Conservation (phyloP, 495 filamentous ascomycete species). For the Lophium mytilinum region DNA sequence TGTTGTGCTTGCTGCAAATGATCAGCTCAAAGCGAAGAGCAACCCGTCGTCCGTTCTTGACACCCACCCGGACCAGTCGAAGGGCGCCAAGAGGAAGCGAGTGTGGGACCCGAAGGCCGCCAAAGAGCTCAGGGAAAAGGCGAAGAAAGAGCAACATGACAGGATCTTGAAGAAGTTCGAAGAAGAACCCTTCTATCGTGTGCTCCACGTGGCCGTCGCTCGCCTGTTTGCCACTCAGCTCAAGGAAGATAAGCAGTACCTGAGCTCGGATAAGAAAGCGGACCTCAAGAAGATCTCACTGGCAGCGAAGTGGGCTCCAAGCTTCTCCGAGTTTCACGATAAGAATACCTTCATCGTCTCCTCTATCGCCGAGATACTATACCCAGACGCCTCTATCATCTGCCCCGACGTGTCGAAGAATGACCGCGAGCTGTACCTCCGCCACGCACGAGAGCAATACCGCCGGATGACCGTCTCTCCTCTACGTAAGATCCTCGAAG, state of each 20-base stretch:
- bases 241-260: constrained; percentile 31
- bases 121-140: constrained; percentile 23
- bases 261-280: constrained; percentile 27
- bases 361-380: constrained; percentile 42
- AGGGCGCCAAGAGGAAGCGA: constrained; percentile 19
- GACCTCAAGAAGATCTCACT: constrained; percentile 36
- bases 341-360: constrained; percentile 41
- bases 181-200: constrained; percentile 33
- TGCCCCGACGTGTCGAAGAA: constrained; percentile 12
- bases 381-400: constrained; percentile 23
- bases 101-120: constrained; percentile 13
- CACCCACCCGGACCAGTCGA: constrained; percentile 9
- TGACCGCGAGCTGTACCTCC: constrained; percentile 38
- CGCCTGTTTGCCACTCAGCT: constrained; percentile 44
- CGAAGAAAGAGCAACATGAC: constrained; percentile 32
- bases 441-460: constrained; percentile 38
- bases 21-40: constrained; percentile 27
- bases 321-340: constrained; percentile 39
- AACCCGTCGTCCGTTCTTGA: constrained; percentile 30
- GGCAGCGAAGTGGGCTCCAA: constrained; percentile 45
- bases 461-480: constrained; percentile 32
- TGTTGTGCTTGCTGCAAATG: constrained; percentile 35
- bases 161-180: constrained; percentile 27
- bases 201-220: constrained; percentile 39
- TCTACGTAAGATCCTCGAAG: constrained; percentile 37